phyloP scores from a whole-genome alignment of 148 eudicot genomes.

The Fagopyrum tataricum region DNA sequence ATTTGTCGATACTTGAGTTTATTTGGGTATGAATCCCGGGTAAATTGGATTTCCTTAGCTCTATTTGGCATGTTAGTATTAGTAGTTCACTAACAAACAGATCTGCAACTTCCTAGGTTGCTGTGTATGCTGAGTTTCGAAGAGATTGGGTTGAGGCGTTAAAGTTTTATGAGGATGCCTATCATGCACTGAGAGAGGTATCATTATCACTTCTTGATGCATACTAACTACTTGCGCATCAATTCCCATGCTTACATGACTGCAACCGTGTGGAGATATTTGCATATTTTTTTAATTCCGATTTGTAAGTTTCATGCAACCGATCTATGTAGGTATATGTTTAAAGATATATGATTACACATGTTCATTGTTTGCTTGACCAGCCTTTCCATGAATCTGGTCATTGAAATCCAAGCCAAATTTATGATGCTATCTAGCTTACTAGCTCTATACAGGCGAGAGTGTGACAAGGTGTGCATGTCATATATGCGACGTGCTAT shows the following conservation, averaged over 20 bases:
- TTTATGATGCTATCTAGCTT: background rate
- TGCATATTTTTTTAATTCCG: background rate
- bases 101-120: conserved; percentile 62
- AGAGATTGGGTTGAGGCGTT: conserved; percentile 99
- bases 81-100: background rate
- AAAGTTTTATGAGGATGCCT: conserved; percentile 85
- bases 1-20: background rate
- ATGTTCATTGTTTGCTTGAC: background rate
- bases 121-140: conserved; percentile 94
- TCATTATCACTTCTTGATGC: conserved; percentile 5
- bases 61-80: background rate
- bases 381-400: background rate
- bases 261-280: background rate
- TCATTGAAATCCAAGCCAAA: background rate
- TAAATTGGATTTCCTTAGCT: background rate
- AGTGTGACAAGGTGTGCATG: background rate
- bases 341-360: background rate
- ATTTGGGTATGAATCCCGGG: background rate
- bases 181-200: conserved; percentile 87
- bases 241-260: conserved; percentile 2
- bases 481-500: background rate
- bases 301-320: background rate
- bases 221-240: background rate
- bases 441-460: background rate
- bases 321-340: background rate